A percentile compares a stretch with the other conserved stretches of the same genome.
Evolutionary conservation across 2,329 filamentous ascomycete genomes (phyloP).

Genomic region (Fusarium cyanostomum): DNA sequence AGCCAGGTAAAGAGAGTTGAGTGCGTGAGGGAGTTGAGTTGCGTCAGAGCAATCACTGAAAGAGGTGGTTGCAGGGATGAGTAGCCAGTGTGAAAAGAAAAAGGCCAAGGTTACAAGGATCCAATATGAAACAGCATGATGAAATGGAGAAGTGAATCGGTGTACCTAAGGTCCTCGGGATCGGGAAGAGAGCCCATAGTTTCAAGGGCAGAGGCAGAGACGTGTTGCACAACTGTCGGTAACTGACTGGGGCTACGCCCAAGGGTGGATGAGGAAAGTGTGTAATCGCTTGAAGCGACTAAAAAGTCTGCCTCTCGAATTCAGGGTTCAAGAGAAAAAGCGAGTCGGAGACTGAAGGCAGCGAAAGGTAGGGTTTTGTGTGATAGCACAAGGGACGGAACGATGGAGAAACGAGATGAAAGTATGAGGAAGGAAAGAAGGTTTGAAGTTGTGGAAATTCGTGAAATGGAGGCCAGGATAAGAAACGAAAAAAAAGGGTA

Average conservation of each 20-base stretch:
- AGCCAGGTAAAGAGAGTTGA: not conserved
- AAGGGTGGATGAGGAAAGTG: conserved; percentile 1
- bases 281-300: not conserved
- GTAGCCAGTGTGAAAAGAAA: conserved; percentile 12
- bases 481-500: conserved; percentile 4
- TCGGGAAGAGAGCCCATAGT: conserved; percentile 19
- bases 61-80: conserved; percentile 14
- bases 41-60: conserved; percentile 3
- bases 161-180: conserved; percentile 27
- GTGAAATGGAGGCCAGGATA: not conserved
- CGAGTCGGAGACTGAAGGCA: not conserved
- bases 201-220: conserved; percentile 4
- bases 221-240: conserved; percentile 24
- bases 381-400: not conserved
- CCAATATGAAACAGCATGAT: conserved; percentile 12
- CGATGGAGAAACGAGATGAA: conserved; percentile 14
- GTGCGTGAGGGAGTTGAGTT: not conserved
- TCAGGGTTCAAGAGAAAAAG: not conserved
- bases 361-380: not conserved
- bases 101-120: conserved; percentile 8
- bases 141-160: conserved; percentile 8
- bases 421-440: conserved; percentile 8
- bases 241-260: conserved; percentile 16
- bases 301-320: not conserved
- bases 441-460: conserved; percentile 6